Conservation (phyloP, 1,284 basidiomycete species). For the Cutaneotrichosporon sp. region DNA sequence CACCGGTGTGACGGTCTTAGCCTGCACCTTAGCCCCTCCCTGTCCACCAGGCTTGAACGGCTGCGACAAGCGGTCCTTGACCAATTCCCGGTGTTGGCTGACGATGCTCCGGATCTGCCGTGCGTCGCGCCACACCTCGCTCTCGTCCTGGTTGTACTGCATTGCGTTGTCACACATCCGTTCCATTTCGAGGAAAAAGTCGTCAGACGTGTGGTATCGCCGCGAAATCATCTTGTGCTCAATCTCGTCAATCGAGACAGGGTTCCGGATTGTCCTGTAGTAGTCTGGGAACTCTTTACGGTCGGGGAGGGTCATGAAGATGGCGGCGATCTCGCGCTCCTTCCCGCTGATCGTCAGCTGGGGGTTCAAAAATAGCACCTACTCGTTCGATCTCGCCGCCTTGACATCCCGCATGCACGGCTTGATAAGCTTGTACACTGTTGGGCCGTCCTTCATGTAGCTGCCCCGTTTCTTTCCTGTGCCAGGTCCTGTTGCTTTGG, state of each 20-base stretch:
- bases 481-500: conserved; percentile 9
- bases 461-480: conserved; percentile 30
- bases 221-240: conserved; percentile 68
- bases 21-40: not conserved
- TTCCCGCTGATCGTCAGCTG: conserved; percentile 46
- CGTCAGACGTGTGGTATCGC: conserved; percentile 62
- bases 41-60: conserved; percentile 2
- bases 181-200: conserved; percentile 74
- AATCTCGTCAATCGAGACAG: conserved; percentile 77
- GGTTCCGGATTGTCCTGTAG: conserved; percentile 76
- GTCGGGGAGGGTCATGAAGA: conserved; percentile 72
- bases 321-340: conserved; percentile 61
- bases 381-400: conserved; percentile 38
- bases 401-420: conserved; percentile 39
- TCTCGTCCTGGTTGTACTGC: conserved; percentile 79
- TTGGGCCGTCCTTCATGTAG: conserved; percentile 43
- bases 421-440: conserved; percentile 46
- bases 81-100: conserved; percentile 10
- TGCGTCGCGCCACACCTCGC: conserved; percentile 78
- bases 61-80: conserved; percentile 14
- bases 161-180: conserved; percentile 86
- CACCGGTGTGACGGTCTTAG: not conserved
- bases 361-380: no score
- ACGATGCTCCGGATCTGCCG: conserved; percentile 51
- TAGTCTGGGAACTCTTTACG: conserved; percentile 84